These are phyloP conservation scores for Anacardium occidentale DNA, from an alignment of 345 rosid species.

Conservation along the genomic window DNA sequence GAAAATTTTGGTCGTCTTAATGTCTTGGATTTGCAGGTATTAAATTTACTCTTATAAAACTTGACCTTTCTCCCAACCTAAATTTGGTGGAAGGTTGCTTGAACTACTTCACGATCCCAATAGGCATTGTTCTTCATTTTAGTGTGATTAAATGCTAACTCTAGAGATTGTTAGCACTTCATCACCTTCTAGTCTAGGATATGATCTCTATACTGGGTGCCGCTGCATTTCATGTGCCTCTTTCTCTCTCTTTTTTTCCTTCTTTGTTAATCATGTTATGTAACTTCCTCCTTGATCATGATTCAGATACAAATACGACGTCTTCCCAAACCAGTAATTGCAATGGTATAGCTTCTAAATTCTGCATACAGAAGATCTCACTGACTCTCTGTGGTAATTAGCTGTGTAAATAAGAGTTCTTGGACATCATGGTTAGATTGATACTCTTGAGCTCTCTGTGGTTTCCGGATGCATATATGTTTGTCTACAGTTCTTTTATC, in stretches of 20 bases:
- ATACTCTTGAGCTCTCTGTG: neutral
- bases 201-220: neutral
- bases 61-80: neutral
- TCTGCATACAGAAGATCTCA: neutral
- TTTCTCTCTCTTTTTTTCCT: neutral
- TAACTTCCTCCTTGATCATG: slow-evolving; percentile 6
- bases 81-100: slow-evolving; percentile 4
- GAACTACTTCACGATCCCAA: neutral
- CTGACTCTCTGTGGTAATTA: neutral
- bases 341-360: slow-evolving; percentile 57
- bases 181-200: neutral
- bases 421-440: slow-evolving; percentile 4
- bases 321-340: slow-evolving; percentile 93
- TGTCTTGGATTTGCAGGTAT: slow-evolving; percentile 86
- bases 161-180: neutral
- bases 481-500: neutral
- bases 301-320: slow-evolving; percentile 83
- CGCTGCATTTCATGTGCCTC: neutral
- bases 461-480: neutral
- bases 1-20: slow-evolving; percentile 66
- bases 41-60: neutral
- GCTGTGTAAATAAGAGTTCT: neutral
- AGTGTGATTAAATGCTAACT: neutral
- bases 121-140: neutral
- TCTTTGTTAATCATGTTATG: neutral